phyloP scores from a whole-genome alignment of 208 protist species.

The Novymonas esmeraldas region DNA sequence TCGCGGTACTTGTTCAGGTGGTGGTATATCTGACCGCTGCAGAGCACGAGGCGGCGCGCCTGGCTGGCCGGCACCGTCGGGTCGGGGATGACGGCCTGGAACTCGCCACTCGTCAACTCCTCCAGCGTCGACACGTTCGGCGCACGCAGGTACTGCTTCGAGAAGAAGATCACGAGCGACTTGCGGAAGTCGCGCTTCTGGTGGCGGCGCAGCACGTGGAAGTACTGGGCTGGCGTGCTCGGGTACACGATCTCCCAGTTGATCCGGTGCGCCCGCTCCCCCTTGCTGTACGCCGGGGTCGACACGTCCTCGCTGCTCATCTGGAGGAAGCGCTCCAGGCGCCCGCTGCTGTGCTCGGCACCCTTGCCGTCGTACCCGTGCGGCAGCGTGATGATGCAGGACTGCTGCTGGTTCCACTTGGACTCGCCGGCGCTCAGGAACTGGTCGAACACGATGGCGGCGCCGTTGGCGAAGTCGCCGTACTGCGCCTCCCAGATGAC shows the following conservation, averaged over 20 bases:
- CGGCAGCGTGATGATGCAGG: slow-evolving; percentile 97
- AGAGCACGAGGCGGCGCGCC: slow-evolving; percentile 94
- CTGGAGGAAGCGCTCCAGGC: slow-evolving; percentile 98
- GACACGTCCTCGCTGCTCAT: slow-evolving; percentile 93
- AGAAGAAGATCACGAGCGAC: slow-evolving; percentile 96
- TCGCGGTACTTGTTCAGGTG: slow-evolving; percentile 81
- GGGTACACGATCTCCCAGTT: slow-evolving; percentile 94
- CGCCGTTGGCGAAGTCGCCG: slow-evolving; percentile 98
- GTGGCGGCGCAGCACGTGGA: slow-evolving; percentile 98
- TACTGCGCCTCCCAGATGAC: slow-evolving; percentile 99
- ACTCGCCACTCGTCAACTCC: slow-evolving; percentile 59
- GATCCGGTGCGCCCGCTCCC: slow-evolving; percentile 73
- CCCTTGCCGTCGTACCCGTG: slow-evolving; percentile 98
- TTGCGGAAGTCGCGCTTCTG: slow-evolving; percentile 98
- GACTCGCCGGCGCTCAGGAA: slow-evolving; percentile 94
- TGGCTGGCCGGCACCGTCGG: slow-evolving; percentile 52
- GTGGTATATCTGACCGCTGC: slow-evolving; percentile 98
- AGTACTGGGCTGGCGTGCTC: slow-evolving; percentile 98
- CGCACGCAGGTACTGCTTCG: slow-evolving; percentile 90
- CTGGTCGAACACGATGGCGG: slow-evolving; percentile 99
- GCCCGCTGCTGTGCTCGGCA: slow-evolving; percentile 97
- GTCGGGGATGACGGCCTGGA: slow-evolving; percentile 87
- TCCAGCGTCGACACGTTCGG: slow-evolving; percentile 82
- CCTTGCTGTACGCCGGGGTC: slow-evolving; percentile 60
- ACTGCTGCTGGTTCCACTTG: slow-evolving; percentile 98